Percentiles rank a stretch among this genome's conserved stretches.
These are phyloP conservation scores for Circinella minor DNA, from an alignment of 371 early-diverging fungal species.

Conservation along the genomic window DNA sequence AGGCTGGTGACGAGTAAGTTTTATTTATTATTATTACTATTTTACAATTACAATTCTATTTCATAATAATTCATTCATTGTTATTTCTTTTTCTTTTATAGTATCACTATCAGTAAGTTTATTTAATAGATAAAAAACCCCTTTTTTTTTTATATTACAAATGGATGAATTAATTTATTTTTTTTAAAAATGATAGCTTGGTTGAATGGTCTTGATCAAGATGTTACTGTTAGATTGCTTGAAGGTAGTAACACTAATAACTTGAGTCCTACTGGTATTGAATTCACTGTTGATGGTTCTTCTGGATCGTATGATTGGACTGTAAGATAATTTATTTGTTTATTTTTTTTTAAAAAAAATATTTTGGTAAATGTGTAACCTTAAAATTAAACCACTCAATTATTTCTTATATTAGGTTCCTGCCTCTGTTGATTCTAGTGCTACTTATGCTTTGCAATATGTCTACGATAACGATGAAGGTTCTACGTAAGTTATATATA, in stretches of 20 bases:
- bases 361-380: constrained; percentile 12
- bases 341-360: too few species aligned
- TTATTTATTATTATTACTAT: not conserved
- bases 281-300: constrained; percentile 16
- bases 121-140: not conserved
- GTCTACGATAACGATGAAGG: constrained; percentile 10
- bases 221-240: constrained; percentile 14
- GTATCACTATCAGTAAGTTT: constrained; percentile 12
- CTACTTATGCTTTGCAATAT: constrained; percentile 18
- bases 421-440: constrained; percentile 12
- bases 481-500: not conserved
- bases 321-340: constrained; percentile 7
- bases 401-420: constrained; percentile 14
- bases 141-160: not conserved
- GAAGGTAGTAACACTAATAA: constrained; percentile 13
- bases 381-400: not conserved
- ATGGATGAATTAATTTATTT: not conserved
- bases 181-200: constrained; percentile 4
- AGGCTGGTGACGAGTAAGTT: constrained; percentile 20
- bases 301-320: constrained; percentile 18
- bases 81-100: not conserved
- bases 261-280: constrained; percentile 16
- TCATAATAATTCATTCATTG: not conserved
- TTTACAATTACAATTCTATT: not conserved
- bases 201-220: constrained; percentile 21